These are phyloP conservation scores for Athelia sp. DNA, from an alignment of 1,284 basidiomycete genomes.

Conservation along the genomic window DNA sequence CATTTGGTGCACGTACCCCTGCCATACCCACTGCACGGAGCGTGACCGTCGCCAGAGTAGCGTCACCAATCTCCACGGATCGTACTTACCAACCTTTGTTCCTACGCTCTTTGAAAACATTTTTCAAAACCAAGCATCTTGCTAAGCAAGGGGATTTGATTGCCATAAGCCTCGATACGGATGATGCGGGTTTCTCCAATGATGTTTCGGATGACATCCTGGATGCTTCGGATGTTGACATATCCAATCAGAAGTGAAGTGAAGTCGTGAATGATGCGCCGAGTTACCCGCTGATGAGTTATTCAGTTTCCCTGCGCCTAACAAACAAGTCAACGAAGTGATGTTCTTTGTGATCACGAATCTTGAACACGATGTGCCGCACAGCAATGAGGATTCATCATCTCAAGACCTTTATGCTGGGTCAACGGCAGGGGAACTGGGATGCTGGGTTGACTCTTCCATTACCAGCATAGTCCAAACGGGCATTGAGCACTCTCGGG, in stretches of 20 bases:
- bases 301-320: neutral
- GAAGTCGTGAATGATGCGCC: neutral
- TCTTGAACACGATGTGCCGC: slow-evolving; percentile 59
- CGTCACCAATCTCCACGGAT: slow-evolving; percentile 75
- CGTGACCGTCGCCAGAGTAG: slow-evolving; percentile 80
- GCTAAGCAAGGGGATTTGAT: slow-evolving; percentile 83
- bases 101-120: slow-evolving; percentile 60
- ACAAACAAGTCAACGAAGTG: slow-evolving; percentile 27
- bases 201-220: no score
- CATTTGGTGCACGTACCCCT: slow-evolving; percentile 51
- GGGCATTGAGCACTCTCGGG: slow-evolving; percentile 67
- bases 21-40: slow-evolving; percentile 68
- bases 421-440: slow-evolving; percentile 64
- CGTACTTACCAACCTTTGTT: slow-evolving; percentile 72
- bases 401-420: slow-evolving; percentile 42
- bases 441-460: slow-evolving; percentile 79
- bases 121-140: slow-evolving; percentile 63
- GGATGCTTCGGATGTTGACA: slow-evolving; percentile 20
- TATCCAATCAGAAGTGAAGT: neutral
- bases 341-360: slow-evolving; percentile 81
- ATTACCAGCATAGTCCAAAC: slow-evolving; percentile 76
- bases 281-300: neutral
- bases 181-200: slow-evolving; percentile 34
- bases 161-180: slow-evolving; percentile 63
- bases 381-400: slow-evolving; percentile 22